Evolutionary conservation across 2,329 filamentous ascomycete genomes (phyloP).

Genomic region (Aspergillus hortae): DNA sequence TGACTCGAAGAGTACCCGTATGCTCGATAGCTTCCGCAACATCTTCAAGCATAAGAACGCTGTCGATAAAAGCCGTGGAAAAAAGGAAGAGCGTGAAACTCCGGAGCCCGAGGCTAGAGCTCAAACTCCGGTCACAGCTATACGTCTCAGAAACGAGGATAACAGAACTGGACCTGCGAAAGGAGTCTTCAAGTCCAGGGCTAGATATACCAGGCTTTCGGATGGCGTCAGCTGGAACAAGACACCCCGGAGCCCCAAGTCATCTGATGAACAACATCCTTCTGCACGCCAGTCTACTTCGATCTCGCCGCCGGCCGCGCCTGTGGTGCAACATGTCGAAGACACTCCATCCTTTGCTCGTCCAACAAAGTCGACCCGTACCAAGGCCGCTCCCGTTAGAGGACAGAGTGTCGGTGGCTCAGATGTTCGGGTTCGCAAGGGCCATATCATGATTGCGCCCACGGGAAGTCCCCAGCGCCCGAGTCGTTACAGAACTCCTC

Average conservation of each 20-base stretch:
- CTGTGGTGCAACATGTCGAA: background rate
- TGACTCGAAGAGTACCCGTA: slow-evolving; percentile 13
- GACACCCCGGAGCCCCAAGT: slow-evolving; percentile 8
- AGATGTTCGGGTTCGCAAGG: slow-evolving; percentile 7
- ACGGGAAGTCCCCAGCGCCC: slow-evolving; percentile 16
- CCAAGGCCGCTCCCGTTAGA: slow-evolving; percentile 8
- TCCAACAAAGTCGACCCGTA: slow-evolving; percentile 16
- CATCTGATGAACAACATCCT: background rate
- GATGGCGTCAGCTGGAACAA: slow-evolving; percentile 11
- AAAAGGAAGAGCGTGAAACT: slow-evolving; percentile 2
- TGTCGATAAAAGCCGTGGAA: slow-evolving; percentile 7
- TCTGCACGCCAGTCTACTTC: background rate
- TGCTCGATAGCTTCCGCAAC: slow-evolving; percentile 17
- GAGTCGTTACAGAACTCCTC: background rate
- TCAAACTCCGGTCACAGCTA: background rate
- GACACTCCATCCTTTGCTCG: slow-evolving; percentile 15
- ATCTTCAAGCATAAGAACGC: slow-evolving; percentile 15
- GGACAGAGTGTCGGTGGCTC: background rate
- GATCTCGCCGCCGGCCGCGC: background rate
- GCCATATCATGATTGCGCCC: slow-evolving; percentile 11
- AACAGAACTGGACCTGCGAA: slow-evolving; percentile 4
- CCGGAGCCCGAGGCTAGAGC: background rate
- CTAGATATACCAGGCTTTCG: slow-evolving; percentile 9
- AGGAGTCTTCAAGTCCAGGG: background rate
- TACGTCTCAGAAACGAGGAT: slow-evolving; percentile 1